Conservation (phyloP, 768 basidiomycete genomes). For the Daedaleopsis sinensis region DNA sequence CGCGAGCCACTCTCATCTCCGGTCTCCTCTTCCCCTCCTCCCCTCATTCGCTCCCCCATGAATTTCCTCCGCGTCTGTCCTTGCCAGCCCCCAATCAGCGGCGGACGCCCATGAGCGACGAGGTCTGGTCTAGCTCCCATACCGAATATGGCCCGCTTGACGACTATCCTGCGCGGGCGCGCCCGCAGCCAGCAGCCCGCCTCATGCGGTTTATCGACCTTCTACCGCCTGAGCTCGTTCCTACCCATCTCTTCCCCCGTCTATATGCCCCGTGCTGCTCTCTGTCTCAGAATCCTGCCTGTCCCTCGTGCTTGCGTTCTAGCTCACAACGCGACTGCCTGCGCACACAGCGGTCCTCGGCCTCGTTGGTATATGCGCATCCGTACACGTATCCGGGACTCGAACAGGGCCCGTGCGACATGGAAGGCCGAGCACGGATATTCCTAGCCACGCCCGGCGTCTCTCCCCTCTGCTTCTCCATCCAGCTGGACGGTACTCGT, state of each 20-base stretch:
- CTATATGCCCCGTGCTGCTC: neutral
- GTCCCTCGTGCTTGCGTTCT: neutral
- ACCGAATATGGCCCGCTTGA: neutral
- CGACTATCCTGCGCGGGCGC: neutral
- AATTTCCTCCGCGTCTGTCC: constrained; percentile 2
- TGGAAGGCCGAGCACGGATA: neutral
- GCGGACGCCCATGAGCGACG: neutral
- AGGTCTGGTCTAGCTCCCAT: neutral
- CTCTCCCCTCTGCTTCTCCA: neutral
- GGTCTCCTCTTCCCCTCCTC: constrained; percentile 6
- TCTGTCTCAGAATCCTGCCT: neutral
- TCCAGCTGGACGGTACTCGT: constrained; percentile 3
- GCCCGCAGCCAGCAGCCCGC: neutral
- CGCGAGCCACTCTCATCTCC: constrained; percentile 10
- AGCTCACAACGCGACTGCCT: neutral
- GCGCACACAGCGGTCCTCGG: neutral
- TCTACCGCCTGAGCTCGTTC: neutral
- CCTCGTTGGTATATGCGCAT: neutral
- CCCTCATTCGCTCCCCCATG: constrained; percentile 5
- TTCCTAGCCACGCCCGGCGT: too few relatives aligned
- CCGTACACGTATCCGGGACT: neutral
- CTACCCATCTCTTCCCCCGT: neutral
- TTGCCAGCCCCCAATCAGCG: neutral
- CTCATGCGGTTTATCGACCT: constrained; percentile 1
- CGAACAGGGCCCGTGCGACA: neutral